A percentile compares a stretch with the other conserved stretches of the same genome.
Conservation (phyloP, 2,329 filamentous ascomycete genomes). For the Ophiostoma perfectum region DNA sequence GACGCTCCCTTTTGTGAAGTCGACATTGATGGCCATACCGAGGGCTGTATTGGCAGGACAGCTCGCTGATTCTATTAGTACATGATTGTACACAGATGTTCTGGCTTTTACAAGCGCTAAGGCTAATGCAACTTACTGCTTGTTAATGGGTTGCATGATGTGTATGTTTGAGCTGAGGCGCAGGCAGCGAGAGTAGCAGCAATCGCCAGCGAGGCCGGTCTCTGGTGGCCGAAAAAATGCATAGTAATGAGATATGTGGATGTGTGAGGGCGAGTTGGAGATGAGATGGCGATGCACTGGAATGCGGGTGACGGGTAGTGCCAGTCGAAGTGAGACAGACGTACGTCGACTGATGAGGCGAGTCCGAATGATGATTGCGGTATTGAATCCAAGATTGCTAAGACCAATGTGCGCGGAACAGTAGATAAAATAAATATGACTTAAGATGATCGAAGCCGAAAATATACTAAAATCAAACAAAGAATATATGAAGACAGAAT, state of each 20-base stretch:
- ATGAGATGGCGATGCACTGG: not conserved
- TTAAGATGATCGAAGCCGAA: not conserved
- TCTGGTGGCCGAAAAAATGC: slow-evolving; percentile 8
- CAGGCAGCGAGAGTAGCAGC: slow-evolving; percentile 24
- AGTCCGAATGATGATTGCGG: not conserved
- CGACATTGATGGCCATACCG: slow-evolving; percentile 73
- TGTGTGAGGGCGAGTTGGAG: no score
- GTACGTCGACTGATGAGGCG: not conserved
- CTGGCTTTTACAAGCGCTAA: not conserved
- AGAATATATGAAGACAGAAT: not conserved
- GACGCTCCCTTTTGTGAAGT: slow-evolving; percentile 73
- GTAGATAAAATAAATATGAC: not conserved
- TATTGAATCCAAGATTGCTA: not conserved
- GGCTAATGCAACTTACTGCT: slow-evolving; percentile 16
- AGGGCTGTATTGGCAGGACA: slow-evolving; percentile 77
- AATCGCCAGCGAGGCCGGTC: not conserved
- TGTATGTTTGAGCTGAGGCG: slow-evolving; percentile 32
- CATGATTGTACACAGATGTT: not conserved
- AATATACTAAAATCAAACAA: not conserved
- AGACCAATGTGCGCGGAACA: not conserved
- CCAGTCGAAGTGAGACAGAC: not conserved
- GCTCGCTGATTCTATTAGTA: slow-evolving; percentile 36
- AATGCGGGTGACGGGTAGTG: not conserved
- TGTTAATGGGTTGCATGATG: slow-evolving; percentile 25
- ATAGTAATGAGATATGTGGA: not conserved